Conservation (phyloP, 2,329 filamentous ascomycete species). For the Aspergillus sp. region DNA sequence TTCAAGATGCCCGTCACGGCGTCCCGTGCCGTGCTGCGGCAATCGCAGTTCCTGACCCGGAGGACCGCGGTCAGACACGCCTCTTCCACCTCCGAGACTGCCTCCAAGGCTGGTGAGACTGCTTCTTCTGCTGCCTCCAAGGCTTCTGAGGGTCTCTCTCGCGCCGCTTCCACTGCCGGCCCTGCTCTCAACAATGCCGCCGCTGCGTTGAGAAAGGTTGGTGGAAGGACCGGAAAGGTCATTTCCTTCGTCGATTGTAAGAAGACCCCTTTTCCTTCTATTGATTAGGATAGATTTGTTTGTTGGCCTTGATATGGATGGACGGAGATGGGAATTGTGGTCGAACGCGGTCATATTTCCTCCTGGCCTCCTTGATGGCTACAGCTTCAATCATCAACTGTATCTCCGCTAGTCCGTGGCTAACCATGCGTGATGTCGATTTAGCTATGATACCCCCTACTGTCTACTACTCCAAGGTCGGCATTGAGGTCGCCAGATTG, state of each 20-base stretch:
- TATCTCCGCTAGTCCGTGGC: conserved; percentile 8
- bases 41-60: conserved; percentile 44
- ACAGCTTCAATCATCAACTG: not conserved
- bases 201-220: conserved; percentile 67
- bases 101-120: conserved; percentile 41
- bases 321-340: not conserved
- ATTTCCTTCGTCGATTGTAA: conserved; percentile 82
- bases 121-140: conserved; percentile 48
- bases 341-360: conserved; percentile 1
- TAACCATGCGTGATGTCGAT: conserved; percentile 15
- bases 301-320: conserved; percentile 1
- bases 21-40: conserved; percentile 42
- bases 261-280: conserved; percentile 27
- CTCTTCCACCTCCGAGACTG: conserved; percentile 42
- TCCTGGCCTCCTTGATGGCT: conserved; percentile 13
- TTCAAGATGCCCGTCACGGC: conserved; percentile 40
- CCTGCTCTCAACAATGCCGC: conserved; percentile 71
- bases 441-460: conserved; percentile 79
- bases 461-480: conserved; percentile 88
- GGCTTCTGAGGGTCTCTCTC: conserved; percentile 77
- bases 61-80: conserved; percentile 43
- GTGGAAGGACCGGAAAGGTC: conserved; percentile 75
- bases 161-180: conserved; percentile 74
- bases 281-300: conserved; percentile 12
- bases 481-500: conserved; percentile 79